A percentile compares a stretch with the other conserved stretches of the same genome.
Conservation (phyloP, 2,329 filamentous ascomycete species). For the Trichothecium sympodiale region DNA sequence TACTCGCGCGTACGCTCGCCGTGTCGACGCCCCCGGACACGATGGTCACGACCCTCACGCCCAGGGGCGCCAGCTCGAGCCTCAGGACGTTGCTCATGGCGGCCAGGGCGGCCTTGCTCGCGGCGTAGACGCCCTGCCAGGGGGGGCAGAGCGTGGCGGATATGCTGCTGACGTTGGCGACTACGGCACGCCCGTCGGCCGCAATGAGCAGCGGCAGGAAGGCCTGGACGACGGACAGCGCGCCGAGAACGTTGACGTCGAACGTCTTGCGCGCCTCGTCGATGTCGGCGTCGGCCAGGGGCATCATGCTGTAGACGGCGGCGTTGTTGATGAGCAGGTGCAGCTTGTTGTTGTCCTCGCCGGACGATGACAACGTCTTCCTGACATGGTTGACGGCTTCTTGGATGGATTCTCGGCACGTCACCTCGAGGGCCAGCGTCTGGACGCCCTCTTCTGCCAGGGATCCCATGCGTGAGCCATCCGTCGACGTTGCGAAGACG, state of each 20-base stretch:
- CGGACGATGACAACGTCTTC: constrained; percentile 35
- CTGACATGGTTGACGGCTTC: constrained; percentile 34
- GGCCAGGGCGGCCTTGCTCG: constrained; percentile 3
- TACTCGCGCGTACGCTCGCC: background rate
- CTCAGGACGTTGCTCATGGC: constrained; percentile 14
- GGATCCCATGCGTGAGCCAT: constrained; percentile 14
- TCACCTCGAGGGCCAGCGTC: constrained; percentile 41
- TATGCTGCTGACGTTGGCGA: background rate
- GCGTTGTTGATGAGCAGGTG: constrained; percentile 52
- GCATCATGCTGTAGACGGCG: constrained; percentile 21
- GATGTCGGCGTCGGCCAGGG: constrained; percentile 17
- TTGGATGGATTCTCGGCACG: constrained; percentile 37
- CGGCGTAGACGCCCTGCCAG: constrained; percentile 1
- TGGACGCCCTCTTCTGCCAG: constrained; percentile 32
- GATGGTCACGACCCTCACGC: constrained; percentile 13
- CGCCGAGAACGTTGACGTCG: constrained; percentile 30
- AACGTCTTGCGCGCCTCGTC: constrained; percentile 22
- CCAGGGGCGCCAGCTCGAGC: constrained; percentile 16
- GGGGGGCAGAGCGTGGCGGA: background rate
- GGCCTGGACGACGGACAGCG: constrained; percentile 12
- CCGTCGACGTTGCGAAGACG: constrained; percentile 28
- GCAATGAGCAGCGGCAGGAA: constrained; percentile 10
- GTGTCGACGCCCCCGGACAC: constrained; percentile 7
- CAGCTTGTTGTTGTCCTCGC: constrained; percentile 39
- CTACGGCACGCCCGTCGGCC: constrained; percentile 1